A percentile compares a stretch with the other conserved stretches of the same genome.
Evolutionary conservation across 2,329 filamentous ascomycete species (phyloP).

Genomic region (Mollisia scopiformis): DNA sequence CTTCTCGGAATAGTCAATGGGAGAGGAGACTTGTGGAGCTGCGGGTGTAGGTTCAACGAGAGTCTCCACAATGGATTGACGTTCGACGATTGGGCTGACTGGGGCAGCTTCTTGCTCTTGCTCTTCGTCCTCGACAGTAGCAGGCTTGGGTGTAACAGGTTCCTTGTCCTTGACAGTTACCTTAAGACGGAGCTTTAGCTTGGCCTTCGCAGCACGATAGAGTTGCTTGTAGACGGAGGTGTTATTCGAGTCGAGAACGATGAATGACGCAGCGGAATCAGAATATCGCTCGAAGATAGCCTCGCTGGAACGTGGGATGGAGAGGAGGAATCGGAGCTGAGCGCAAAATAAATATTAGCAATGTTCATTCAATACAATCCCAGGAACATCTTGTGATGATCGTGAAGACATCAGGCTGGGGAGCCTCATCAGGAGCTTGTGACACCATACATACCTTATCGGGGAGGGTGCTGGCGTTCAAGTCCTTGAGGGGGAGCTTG

Average conservation of each 20-base stretch:
- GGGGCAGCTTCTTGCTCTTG: constrained; percentile 36
- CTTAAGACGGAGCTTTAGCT: constrained; percentile 92
- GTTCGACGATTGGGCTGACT: constrained; percentile 24
- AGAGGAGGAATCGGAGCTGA: constrained; percentile 72
- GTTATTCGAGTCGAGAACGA: constrained; percentile 78
- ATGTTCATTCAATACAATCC: neutral
- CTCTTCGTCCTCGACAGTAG: constrained; percentile 54
- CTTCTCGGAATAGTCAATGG: constrained; percentile 17
- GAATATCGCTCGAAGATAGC: constrained; percentile 90
- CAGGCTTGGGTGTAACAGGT: constrained; percentile 36
- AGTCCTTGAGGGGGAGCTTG: constrained; percentile 87
- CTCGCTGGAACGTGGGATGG: constrained; percentile 62
- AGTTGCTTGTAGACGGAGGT: constrained; percentile 92
- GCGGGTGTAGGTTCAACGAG: constrained; percentile 8
- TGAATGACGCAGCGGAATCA: constrained; percentile 82
- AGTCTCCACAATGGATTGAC: constrained; percentile 5
- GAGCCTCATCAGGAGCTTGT: constrained; percentile 20
- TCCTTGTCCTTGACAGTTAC: constrained; percentile 55
- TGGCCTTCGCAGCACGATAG: constrained; percentile 94
- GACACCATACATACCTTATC: constrained; percentile 69
- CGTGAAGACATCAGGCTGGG: constrained; percentile 10
- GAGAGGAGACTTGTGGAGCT: constrained; percentile 7
- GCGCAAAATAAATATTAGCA: constrained; percentile 29
- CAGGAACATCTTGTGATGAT: neutral
- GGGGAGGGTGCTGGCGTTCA: constrained; percentile 74